Base-by-base conservation (phyloP, 495 filamentous ascomycete species). In the Oleoguttula mirabilis region DNA sequence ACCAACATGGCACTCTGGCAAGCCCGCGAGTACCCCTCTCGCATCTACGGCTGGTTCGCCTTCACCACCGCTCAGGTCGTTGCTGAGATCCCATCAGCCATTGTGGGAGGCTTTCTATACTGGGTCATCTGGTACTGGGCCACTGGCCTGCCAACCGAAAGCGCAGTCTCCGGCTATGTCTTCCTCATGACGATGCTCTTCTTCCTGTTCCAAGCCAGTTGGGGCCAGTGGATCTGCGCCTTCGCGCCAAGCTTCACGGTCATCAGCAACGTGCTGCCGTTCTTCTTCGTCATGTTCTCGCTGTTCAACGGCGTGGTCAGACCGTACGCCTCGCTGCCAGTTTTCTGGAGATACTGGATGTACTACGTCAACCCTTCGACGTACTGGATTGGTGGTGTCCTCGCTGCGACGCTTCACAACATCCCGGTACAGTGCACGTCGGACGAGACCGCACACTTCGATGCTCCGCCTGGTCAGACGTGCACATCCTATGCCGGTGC, bases 151-250 rank as follows among this genome's bases (percentile, higher is more conserved):
- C 79, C 82, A 0, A 66, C 62, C 0, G 73, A 80, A 42, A 68
- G 71, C 7, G 65, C 70, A 2, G 69, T 69, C 0, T 73, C 84
- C 0, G 84, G 88, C 32, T 92, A 92, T 56, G 77, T 82, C 32
- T 94, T 82, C 67, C 62, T 93, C 15, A 85, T 93, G 77, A 75
- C 74, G 1, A 63, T 92, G 52, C 69, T 90, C 0, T 88, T 88
- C 64, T 84, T 79, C 70, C 62, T 88, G 21, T 88, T 88, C 69
- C 69, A 75, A 48, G 69, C 73, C 4, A 76, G 70, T 44, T 86
- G 81, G 80, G 83, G 84, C 19, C 84, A 90, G 54, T 87, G 80
- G 79, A 84, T 88, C 49, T 80, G 77, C 54, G 79, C 84, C 3
- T 83, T 85, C 61, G 79, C 84, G 0, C 83, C 83, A 1, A 75